Percentiles rank a stretch among this genome's conserved stretches.
These are phyloP conservation scores for Crithidia fasciculata DNA, from an alignment of 208 protist species.

Conservation along the genomic window DNA sequence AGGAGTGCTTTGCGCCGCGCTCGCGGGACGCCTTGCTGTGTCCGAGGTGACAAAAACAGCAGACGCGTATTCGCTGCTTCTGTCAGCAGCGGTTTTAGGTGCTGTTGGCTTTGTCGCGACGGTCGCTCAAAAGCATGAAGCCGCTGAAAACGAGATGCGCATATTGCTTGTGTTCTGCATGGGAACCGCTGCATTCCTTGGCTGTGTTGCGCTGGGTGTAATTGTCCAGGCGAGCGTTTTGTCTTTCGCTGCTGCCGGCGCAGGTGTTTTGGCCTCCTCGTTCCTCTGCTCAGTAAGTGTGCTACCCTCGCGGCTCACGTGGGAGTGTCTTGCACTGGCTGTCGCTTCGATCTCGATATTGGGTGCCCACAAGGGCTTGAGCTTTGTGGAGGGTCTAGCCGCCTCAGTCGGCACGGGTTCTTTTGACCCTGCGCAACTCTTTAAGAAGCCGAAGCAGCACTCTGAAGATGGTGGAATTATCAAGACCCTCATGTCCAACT, in stretches of 20 bases:
- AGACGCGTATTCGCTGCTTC: slow-evolving; percentile 11
- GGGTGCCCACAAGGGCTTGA: slow-evolving; percentile 12
- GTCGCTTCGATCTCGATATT: background rate
- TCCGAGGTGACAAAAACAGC: slow-evolving; percentile 14
- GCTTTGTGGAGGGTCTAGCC: background rate
- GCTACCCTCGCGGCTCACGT: slow-evolving; percentile 7
- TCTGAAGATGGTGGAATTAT: slow-evolving; percentile 3
- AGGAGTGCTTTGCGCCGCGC: slow-evolving; percentile 5
- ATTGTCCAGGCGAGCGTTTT: background rate
- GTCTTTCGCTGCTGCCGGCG: background rate
- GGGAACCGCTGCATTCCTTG: background rate
- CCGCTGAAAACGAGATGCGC: slow-evolving; percentile 15
- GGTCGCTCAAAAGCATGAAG: background rate
- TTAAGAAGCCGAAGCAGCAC: slow-evolving; percentile 19
- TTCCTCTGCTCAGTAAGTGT: slow-evolving; percentile 2
- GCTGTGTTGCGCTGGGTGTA: slow-evolving; percentile 2
- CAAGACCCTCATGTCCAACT: slow-evolving; percentile 21
- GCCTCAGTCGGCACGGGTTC: background rate
- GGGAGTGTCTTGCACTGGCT: slow-evolving; percentile 13
- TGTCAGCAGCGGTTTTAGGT: slow-evolving; percentile 7
- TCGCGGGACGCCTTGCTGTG: slow-evolving; percentile 15
- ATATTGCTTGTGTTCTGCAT: slow-evolving; percentile 18
- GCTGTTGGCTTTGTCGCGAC: slow-evolving; percentile 21
- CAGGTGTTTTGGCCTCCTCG: slow-evolving; percentile 3
- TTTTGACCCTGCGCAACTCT: slow-evolving; percentile 22